Evolutionary conservation across 2,329 filamentous ascomycete genomes (phyloP).

Genomic region (Talaromyces sp.): DNA sequence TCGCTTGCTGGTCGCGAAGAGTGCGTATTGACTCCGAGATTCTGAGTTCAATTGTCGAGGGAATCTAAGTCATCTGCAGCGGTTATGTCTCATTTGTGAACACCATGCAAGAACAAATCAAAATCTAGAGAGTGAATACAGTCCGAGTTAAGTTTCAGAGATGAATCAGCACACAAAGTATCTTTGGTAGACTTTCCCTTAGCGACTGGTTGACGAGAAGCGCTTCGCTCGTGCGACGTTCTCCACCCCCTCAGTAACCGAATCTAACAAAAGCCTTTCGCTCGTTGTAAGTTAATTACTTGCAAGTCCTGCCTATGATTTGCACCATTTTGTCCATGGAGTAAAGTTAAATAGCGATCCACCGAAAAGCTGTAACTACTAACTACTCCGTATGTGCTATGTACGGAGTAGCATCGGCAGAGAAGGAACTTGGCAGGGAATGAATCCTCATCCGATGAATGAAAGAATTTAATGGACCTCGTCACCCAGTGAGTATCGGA

Average conservation of each 20-base stretch:
- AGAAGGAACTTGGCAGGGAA: neutral
- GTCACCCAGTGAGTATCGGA: neutral
- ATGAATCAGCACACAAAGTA: neutral
- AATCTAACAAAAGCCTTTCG: neutral
- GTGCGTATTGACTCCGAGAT: neutral
- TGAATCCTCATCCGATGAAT: no score
- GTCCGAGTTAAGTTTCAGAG: neutral
- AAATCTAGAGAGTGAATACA: neutral
- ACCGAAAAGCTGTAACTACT: neutral
- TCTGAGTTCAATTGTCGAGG: neutral
- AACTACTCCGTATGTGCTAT: neutral
- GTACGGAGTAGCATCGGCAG: neutral
- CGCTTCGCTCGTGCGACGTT: slow-evolving; percentile 7
- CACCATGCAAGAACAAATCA: neutral
- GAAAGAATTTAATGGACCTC: no score
- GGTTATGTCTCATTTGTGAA: neutral
- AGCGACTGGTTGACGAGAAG: slow-evolving; percentile 1
- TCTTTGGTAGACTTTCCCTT: neutral
- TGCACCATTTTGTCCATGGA: neutral
- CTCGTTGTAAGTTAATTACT: neutral
- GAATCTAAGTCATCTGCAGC: neutral
- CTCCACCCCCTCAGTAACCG: slow-evolving; percentile 3
- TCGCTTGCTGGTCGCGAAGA: neutral
- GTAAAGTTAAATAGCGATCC: neutral
- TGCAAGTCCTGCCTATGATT: neutral